Evolutionary conservation across 441 rosid species (phyloP).

Genomic region (Omphalea diandra): DNA sequence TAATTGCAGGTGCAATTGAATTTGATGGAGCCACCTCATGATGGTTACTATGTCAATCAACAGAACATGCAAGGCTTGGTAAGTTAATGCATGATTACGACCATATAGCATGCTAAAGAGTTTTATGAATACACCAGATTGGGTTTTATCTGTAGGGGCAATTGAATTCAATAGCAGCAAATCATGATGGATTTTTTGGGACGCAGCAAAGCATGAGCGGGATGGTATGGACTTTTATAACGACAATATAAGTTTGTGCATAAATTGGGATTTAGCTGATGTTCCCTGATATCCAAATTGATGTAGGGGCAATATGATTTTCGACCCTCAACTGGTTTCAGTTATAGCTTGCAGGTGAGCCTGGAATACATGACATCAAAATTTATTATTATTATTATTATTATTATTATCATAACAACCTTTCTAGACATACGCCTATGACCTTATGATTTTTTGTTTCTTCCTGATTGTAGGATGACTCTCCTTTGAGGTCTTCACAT

Average conservation of each 20-base stretch:
- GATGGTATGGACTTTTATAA: conserved; percentile 47
- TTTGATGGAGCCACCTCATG: conserved; percentile 81
- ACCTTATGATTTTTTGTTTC: conserved; percentile 11
- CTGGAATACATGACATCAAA: conserved; percentile 9
- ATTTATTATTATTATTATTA: too few relatives aligned
- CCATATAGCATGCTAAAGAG: background rate
- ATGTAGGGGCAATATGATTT: conserved; percentile 65
- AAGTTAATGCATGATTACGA: conserved; percentile 27
- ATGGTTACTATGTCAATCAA: conserved; percentile 61
- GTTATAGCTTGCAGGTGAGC: conserved; percentile 63
- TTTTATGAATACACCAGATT: conserved; percentile 17
- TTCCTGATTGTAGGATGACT: conserved; percentile 44
- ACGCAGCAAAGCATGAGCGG: conserved; percentile 72
- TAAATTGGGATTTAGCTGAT: conserved; percentile 12
- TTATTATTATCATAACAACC: background rate
- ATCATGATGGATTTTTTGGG: conserved; percentile 66
- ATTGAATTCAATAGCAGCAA: conserved; percentile 65
- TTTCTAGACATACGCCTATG: background rate
- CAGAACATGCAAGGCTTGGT: conserved; percentile 82
- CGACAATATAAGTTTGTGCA: conserved; percentile 4
- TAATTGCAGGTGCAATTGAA: conserved; percentile 71
- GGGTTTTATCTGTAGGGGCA: conserved; percentile 50
- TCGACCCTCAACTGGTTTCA: conserved; percentile 57
- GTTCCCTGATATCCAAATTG: conserved; percentile 18
- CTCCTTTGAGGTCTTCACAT: conserved; percentile 59